Evolutionary conservation across 768 basidiomycete genomes (phyloP).

Genomic region (Rubroboletus satanas): DNA sequence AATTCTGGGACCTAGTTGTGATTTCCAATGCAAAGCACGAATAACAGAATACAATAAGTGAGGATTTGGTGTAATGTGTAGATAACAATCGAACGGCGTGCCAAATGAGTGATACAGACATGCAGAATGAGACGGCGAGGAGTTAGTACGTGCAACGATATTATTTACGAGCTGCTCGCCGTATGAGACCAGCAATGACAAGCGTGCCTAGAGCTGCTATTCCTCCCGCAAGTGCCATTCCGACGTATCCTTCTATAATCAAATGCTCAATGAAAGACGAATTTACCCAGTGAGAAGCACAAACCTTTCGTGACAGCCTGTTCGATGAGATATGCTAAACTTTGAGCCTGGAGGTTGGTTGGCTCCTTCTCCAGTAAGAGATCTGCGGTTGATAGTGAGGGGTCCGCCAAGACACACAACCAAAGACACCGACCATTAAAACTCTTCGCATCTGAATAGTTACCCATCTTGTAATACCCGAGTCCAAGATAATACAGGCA

Average conservation of each 20-base stretch:
- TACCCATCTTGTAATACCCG: constrained; percentile 95
- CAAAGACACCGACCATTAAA: constrained; percentile 73
- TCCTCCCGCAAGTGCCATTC: constrained; percentile 93
- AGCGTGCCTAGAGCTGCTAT: constrained; percentile 81
- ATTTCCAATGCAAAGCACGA: constrained; percentile 5
- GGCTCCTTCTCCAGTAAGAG: constrained; percentile 91
- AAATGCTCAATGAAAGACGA: not conserved
- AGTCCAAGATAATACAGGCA: constrained; percentile 96
- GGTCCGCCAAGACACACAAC: not conserved
- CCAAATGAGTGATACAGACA: constrained; percentile 15
- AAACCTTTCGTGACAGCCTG: constrained; percentile 76
- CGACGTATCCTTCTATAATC: constrained; percentile 88
- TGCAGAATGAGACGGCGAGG: constrained; percentile 4
- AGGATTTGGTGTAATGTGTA: constrained; percentile 9
- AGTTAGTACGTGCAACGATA: constrained; percentile 12
- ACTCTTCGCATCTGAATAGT: constrained; percentile 86
- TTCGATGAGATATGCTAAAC: constrained; percentile 82
- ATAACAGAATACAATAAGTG: constrained; percentile 28
- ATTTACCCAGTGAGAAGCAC: constrained; percentile 13
- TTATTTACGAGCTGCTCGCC: constrained; percentile 66
- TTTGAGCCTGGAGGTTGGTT: constrained; percentile 87
- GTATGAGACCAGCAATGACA: constrained; percentile 71
- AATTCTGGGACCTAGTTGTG: constrained; percentile 10
- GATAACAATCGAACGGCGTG: constrained; percentile 8
- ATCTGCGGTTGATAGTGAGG: constrained; percentile 41